These are phyloP conservation scores for Pinus tabuliformis DNA, from an alignment of 75 land plant species.

Conservation along the genomic window DNA sequence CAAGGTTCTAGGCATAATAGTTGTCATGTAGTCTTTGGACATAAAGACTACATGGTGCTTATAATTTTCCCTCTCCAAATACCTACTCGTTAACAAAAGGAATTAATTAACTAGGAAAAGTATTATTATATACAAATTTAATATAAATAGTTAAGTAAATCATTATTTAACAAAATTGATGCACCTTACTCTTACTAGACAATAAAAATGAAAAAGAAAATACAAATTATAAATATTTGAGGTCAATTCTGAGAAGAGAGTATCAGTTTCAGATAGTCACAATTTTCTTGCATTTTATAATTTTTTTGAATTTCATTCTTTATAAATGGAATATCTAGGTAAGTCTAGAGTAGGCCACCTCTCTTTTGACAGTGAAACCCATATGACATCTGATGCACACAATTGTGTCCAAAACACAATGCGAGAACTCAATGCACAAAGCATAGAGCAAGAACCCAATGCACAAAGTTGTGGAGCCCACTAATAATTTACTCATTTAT, in stretches of 20 bases:
- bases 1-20: too few species aligned
- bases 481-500: not conserved
- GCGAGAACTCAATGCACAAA: too few species aligned
- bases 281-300: not conserved
- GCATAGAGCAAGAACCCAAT: conserved; percentile 35
- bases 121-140: not conserved
- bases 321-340: not conserved
- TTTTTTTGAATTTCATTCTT: not conserved
- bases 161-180: not conserved
- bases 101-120: not conserved
- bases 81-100: not conserved
- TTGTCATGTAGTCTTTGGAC: too few species aligned
- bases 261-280: not conserved
- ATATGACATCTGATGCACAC: conserved; percentile 44
- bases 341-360: conserved; percentile 39
- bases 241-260: not conserved
- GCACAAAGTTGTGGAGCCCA: conserved; percentile 48
- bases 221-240: not conserved
- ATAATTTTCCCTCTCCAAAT: not conserved
- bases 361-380: conserved; percentile 35
- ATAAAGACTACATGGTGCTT: too few species aligned
- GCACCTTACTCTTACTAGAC: not conserved
- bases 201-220: not conserved
- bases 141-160: not conserved
- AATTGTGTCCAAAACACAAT: conserved; percentile 39